These are phyloP conservation scores for Ajuga chamaepitys DNA, from an alignment of 257 asterid genomes.

Conservation along the genomic window DNA sequence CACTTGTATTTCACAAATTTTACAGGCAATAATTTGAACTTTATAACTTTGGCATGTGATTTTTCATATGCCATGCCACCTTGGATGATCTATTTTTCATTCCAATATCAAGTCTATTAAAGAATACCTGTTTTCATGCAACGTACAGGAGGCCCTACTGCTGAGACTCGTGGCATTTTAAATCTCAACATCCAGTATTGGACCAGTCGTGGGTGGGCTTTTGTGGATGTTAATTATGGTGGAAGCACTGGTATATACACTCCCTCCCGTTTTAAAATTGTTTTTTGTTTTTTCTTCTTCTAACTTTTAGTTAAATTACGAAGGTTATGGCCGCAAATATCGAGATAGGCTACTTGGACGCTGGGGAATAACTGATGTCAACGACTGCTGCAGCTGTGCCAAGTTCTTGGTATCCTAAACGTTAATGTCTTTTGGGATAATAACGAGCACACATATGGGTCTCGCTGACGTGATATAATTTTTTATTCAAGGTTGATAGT, in stretches of 20 bases:
- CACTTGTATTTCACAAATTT: background rate
- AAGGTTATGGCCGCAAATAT: slow-evolving; percentile 92
- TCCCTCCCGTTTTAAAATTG: background rate
- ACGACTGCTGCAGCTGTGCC: slow-evolving; percentile 97
- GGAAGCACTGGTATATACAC: slow-evolving; percentile 89
- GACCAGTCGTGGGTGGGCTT: slow-evolving; percentile 99
- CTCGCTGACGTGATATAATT: slow-evolving; percentile 3
- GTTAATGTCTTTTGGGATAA: background rate
- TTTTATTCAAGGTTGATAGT: slow-evolving; percentile 52
- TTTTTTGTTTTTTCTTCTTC: background rate
- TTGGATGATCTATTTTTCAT: background rate
- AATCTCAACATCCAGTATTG: slow-evolving; percentile 80
- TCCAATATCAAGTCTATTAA: background rate
- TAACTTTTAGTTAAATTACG: slow-evolving; percentile 19
- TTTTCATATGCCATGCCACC: background rate
- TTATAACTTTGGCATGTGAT: background rate
- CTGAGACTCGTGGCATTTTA: slow-evolving; percentile 79
- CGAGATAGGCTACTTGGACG: slow-evolving; percentile 77
- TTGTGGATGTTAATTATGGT: slow-evolving; percentile 96
- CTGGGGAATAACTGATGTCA: slow-evolving; percentile 93
- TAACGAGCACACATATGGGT: background rate
- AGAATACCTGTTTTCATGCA: slow-evolving; percentile 1
- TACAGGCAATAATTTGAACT: background rate
- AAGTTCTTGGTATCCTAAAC: slow-evolving; percentile 61
- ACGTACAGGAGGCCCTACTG: slow-evolving; percentile 87